These are phyloP conservation scores for Talaromyces nanjingensis DNA, from an alignment of 495 filamentous ascomycete genomes.

Conservation along the genomic window DNA sequence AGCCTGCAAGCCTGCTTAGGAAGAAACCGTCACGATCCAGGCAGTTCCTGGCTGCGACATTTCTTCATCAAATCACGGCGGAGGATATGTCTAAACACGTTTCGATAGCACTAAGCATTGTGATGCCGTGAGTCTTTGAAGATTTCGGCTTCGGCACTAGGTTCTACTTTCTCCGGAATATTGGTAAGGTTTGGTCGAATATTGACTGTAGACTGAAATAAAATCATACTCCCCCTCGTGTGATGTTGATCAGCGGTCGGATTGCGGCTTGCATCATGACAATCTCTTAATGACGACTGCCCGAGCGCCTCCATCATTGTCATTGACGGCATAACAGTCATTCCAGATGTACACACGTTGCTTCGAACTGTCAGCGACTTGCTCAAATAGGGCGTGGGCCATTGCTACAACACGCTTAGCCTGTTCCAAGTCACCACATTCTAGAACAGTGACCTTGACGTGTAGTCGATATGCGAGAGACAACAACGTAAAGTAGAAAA, in stretches of 20 bases:
- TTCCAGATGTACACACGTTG: constrained; percentile 2
- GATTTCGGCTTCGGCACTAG: neutral
- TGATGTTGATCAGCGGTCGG: neutral
- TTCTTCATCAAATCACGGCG: neutral
- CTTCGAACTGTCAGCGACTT: neutral
- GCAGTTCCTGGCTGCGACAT: neutral
- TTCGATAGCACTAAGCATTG: neutral
- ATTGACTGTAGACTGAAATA: neutral
- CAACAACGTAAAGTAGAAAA: constrained; percentile 32
- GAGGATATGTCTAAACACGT: neutral
- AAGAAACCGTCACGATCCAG: neutral
- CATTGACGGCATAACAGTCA: neutral
- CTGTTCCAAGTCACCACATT: constrained; percentile 31
- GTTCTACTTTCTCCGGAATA: neutral
- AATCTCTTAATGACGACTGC: constrained; percentile 2
- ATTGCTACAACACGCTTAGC: constrained; percentile 23
- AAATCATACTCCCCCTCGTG: neutral
- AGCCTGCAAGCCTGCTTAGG: neutral
- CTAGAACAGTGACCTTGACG: constrained; percentile 26
- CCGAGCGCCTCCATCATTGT: constrained; percentile 1
- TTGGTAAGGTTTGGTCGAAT: neutral
- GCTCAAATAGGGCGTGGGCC: neutral
- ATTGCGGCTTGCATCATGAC: neutral
- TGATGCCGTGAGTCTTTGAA: neutral
- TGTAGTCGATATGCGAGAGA: constrained; percentile 14